Conservation (phyloP, 2,329 filamentous ascomycete species). For the Celoporthe dispersa region DNA sequence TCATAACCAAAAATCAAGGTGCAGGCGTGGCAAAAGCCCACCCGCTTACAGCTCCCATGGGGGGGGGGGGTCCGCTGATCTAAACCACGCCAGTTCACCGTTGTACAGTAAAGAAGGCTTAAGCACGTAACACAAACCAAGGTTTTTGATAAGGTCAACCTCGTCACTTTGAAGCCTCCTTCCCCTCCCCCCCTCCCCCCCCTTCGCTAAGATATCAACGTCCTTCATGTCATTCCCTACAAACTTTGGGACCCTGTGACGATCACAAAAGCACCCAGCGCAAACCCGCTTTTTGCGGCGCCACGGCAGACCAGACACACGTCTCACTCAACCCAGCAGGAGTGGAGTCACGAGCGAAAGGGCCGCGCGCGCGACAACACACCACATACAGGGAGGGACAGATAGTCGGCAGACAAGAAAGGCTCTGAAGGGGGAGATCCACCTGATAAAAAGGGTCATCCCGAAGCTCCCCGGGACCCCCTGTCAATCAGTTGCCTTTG, state of each 20-base stretch:
- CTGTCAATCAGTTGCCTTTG: neutral
- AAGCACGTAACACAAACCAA: neutral
- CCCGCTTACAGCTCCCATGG: neutral
- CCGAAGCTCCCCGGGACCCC: neutral
- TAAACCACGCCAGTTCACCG: too few species aligned
- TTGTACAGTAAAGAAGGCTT: neutral
- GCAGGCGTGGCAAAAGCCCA: neutral
- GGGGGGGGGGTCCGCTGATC: too few species aligned
- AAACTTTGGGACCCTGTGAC: neutral
- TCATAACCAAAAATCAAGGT: neutral
- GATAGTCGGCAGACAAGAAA: neutral
- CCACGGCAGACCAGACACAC: neutral
- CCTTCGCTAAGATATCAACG: neutral
- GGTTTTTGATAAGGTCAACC: neutral
- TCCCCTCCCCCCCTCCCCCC: too few species aligned
- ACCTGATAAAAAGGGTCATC: neutral
- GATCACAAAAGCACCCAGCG: neutral
- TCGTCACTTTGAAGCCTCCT: neutral
- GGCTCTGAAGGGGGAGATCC: neutral
- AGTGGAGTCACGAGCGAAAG: neutral
- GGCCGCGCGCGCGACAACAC: neutral
- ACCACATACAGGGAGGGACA: neutral
- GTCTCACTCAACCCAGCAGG: neutral
- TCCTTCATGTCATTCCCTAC: too few species aligned
- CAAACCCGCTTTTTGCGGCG: neutral